Evolutionary conservation across 2,329 filamentous ascomycete species (phyloP), one percentile per base, ranked within the genome.

Genomic region (Hypoxylon sp.): DNA sequence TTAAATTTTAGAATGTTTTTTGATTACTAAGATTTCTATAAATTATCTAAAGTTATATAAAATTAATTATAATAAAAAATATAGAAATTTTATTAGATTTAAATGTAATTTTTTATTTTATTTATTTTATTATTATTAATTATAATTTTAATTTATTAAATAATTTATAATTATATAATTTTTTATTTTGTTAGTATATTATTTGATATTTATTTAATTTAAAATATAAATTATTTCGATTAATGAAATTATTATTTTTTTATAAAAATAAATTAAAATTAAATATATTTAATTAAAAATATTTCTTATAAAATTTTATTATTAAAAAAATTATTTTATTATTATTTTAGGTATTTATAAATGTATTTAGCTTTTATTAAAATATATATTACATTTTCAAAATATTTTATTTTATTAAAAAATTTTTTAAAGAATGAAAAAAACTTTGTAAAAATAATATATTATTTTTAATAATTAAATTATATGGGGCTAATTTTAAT

Each of bases 21-120:
- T 28, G 8, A 28, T 5, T 8, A 4, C 26, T 28, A 28, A 8
- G 26, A 28, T 5, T 28, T 28, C 10, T 13, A 13, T 39, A 39
- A 15, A 15, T 5, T 5, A 39, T 13, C 15, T 15, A 39, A 39
- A 39, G n/a, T 39, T 39, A 39, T 39, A 39, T 39, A 39, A 39
- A 39, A 39, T 17, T 39, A 15, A 39, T 39, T 15, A 39, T 39
- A 39, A 39, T 39, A 39, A 39, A 39, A 39, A 39, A 39, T 17
- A 15, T 4, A 5, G 10, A 39, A 39, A 17, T 39, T 39, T 39
- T 39, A 39, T 39, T 39, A 39, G 5, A 15, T 13, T 13, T 39
- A 5, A 13, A 13, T 15, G 5, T 15, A 39, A 39, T 39, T 15
- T 15, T 39, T 17, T 13, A 39, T 15, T 39, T 6, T 15, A 39